Conservation (phyloP, 805 yeast genomes). For the Myxozyma lipomycoides region DNA sequence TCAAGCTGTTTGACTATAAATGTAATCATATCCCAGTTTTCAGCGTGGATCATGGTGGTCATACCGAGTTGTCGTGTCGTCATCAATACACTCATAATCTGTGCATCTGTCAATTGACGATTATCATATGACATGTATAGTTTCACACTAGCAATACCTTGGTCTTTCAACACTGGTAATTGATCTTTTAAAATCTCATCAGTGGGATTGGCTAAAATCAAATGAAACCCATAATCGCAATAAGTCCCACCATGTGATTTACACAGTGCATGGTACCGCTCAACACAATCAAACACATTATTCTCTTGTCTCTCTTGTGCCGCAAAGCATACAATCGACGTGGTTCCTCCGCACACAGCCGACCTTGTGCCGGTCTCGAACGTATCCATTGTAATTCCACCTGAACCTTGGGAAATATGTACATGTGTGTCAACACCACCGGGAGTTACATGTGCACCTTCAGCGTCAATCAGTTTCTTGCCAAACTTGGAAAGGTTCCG, state of each 20-base stretch:
- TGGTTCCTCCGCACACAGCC: conserved; percentile 51
- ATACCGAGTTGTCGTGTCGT: conserved; percentile 43
- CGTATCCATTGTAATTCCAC: conserved; percentile 44
- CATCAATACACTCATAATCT: conserved; percentile 41
- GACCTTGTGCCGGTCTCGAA: conserved; percentile 46
- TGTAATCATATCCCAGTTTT: conserved; percentile 46
- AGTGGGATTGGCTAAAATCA: conserved; percentile 42
- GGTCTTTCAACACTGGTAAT: conserved; percentile 38
- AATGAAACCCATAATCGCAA: conserved; percentile 50
- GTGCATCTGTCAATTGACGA: conserved; percentile 42
- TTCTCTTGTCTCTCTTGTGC: conserved; percentile 40
- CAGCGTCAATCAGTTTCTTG: conserved; percentile 42
- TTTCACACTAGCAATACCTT: conserved; percentile 43
- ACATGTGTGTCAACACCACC: conserved; percentile 53
- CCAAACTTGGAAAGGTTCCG: conserved; percentile 32
- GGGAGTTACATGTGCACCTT: conserved; percentile 48
- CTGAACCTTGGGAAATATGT: conserved; percentile 44
- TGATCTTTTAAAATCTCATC: conserved; percentile 34
- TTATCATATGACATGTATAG: conserved; percentile 48
- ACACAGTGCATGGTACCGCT: conserved; percentile 37
- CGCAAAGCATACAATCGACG: conserved; percentile 48
- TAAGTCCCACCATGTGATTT: conserved; percentile 33
- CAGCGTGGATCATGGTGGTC: conserved; percentile 53
- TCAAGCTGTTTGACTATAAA: conserved; percentile 43
- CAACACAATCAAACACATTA: conserved; percentile 34